Base-by-base conservation (phyloP, 148 eudicot species). In the Rhododendron ovatum region DNA sequence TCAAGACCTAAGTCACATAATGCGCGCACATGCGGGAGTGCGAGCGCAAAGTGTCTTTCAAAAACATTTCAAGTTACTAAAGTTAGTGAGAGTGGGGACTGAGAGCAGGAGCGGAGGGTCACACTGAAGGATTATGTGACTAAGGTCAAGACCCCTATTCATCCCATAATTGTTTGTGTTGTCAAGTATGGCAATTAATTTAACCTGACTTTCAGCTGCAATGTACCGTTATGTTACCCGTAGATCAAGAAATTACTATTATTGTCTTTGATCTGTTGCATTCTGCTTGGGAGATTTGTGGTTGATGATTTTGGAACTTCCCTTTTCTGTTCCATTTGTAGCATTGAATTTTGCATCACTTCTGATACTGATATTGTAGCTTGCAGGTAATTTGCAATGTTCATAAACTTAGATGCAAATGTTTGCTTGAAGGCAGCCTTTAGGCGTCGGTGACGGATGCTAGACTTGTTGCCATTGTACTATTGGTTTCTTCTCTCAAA, bases 361-460 rank as follows among this genome's bases (percentile, higher is more conserved):
- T 82, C 51, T 82, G 50, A 39, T 59, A 4, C 26, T 13, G 33
- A 5, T 37, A 39, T 63, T 33, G 73, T 33, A 84, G 22, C 26
- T 55, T 84, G n/a, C 86, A 77, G 86, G 82, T 77, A 75, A 76
- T 77, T 15, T 43, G 14, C n/a, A 53, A 55, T 77, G 39, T 55
- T 84, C 39, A 22, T 0, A n/a, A 26, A 59, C 59, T 59, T 59
- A 47, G 48, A 39, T 59, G 84, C 50, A 24, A 61, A 61, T 39
- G 48, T 59, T 82, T 82, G 50, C 74, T 53, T 53, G 50, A 84
- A 76, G 69, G 20, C 13, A 17, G 50, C 51, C 20, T 48, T 84
- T 55, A 28, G 13, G 53, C 55, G 53, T 80, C 12, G 5, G 78
- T 85, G 83, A 85, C 81, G 82, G 84, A 26, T 85, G 87, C 69